Percentiles rank a stretch among this genome's conserved stretches.
Conservation (phyloP, 371 early-diverging fungal species). For the Nematocida ironsii region DNA sequence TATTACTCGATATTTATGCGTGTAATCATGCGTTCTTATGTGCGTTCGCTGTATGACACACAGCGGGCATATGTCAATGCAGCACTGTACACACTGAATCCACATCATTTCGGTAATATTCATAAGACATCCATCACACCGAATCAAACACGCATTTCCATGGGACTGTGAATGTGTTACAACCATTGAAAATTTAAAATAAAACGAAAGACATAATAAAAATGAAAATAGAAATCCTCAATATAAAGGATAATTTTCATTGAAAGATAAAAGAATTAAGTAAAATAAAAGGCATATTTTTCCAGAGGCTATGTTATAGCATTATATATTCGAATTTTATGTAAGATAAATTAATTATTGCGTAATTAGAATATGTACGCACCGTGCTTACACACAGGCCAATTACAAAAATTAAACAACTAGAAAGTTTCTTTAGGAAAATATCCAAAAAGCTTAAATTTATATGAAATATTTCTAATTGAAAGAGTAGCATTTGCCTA, state of each 20-base stretch:
- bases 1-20: constrained; percentile 81
- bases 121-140: constrained; percentile 57
- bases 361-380: too few species aligned
- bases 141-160: constrained; percentile 44
- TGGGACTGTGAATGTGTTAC: constrained; percentile 48
- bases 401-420: too few species aligned
- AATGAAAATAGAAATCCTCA: background rate
- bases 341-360: too few species aligned
- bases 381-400: too few species aligned
- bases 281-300: too few species aligned
- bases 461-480: too few species aligned
- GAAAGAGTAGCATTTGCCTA: too few species aligned
- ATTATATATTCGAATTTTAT: too few species aligned
- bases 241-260: background rate
- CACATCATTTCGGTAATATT: constrained; percentile 58
- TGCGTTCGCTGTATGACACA: constrained; percentile 84
- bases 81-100: constrained; percentile 84
- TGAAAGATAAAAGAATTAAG: background rate
- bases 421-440: too few species aligned
- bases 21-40: constrained; percentile 76
- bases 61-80: constrained; percentile 86
- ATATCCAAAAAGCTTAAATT: too few species aligned
- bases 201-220: constrained; percentile 9
- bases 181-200: constrained; percentile 54
- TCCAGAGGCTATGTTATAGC: background rate